Base-by-base conservation (phyloP, 2,329 filamentous ascomycete species). In the Colletotrichum plurivorum region DNA sequence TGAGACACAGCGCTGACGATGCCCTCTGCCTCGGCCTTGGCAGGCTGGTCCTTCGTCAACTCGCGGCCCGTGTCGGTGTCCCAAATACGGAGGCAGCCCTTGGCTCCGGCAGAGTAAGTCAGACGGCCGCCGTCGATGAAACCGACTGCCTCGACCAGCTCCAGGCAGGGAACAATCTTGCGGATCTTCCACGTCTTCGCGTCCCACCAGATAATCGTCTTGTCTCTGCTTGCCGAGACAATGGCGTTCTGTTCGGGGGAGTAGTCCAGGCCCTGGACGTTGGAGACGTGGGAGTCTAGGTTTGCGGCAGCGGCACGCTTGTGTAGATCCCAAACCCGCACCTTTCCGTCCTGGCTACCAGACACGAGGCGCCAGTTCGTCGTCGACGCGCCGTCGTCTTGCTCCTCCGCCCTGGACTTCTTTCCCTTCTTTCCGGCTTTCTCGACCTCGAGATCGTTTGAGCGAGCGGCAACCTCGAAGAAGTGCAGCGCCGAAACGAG, bases 181-280 rank as follows among this genome's bases (percentile, higher is more conserved):
- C 91, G 88, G 51, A 90, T 83, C 80, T 95, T 95, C 94, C 96
- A 99, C 22, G 91, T 94, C 72, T 84, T 88, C 20, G 92, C 88
- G 80, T 97, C 93, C 95, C 96, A 99, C 80, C 97, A 88, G 71
- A 96, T 96, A 63, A 96, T 88, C 0, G 96, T 98, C 83, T 97
- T 97, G 82, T 99, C 96, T 81, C 96, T 89, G 77, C 94, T 93
- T 20, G 90, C 94, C 5, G 94, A 96, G 2, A 99, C 87, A 36
- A 99, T 83, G 5, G 90, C 84, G 76, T 95, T 90, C 75, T 94
- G 89, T 63, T 90, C 83, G 0, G 89, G 80, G 5, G 93, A 96
- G 78, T 93, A 99, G 74, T 96, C 93, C 57, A 99, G 79, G 60
- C 90, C 91, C 73, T 94, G 91, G n/a, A 99, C 93, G 73, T 98